These are phyloP conservation scores for Podospora didyma DNA, from an alignment of 495 filamentous ascomycete genomes.

Conservation along the genomic window DNA sequence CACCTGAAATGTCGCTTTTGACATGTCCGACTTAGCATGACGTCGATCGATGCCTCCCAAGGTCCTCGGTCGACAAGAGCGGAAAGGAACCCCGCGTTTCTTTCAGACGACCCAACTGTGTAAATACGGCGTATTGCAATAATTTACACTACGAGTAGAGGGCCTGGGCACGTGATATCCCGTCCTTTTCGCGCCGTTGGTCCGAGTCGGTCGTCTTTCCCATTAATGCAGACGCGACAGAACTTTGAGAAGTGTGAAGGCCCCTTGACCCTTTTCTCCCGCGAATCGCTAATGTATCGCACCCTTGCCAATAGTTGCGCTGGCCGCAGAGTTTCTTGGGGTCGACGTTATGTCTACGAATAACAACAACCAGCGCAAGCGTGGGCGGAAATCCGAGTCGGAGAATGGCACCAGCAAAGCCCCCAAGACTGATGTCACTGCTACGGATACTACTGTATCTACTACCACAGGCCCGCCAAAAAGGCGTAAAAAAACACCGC, in stretches of 20 bases:
- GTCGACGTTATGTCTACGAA: neutral
- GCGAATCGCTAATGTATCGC: neutral
- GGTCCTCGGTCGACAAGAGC: no score
- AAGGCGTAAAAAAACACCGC: conserved; percentile 2
- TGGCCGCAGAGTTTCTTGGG: no score
- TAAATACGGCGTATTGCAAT: neutral
- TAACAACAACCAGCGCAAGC: conserved; percentile 8
- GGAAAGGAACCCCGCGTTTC: no score
- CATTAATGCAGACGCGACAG: no score
- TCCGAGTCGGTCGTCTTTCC: no score
- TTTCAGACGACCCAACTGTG: no score
- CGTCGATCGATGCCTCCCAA: no score
- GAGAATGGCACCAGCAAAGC: neutral
- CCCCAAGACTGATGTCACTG: neutral
- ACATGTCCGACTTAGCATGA: no score
- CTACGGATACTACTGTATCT: neutral
- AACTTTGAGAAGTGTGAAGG: no score
- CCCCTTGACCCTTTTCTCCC: neutral
- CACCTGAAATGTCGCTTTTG: no score
- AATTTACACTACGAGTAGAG: neutral
- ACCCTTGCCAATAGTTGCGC: neutral
- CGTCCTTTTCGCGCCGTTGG: conserved; percentile 30
- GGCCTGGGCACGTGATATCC: conserved; percentile 34
- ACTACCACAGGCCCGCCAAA: neutral
- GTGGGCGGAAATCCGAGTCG: neutral